These are phyloP conservation scores for Annulohypoxylon bovei DNA, from an alignment of 495 filamentous ascomycete genomes.

Conservation along the genomic window DNA sequence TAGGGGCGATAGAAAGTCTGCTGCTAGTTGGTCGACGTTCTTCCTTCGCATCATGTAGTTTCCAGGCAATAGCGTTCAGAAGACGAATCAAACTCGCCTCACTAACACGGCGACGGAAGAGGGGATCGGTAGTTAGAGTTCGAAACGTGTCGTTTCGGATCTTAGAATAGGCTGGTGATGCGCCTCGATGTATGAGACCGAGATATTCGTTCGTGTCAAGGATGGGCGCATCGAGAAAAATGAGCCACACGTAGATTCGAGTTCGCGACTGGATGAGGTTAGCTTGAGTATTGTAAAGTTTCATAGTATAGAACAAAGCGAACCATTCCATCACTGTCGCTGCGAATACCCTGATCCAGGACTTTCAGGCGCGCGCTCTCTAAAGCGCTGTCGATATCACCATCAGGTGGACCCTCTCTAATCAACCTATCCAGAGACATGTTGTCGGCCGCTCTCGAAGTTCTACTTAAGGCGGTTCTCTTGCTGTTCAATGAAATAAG, in stretches of 20 bases:
- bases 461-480: constrained; percentile 64
- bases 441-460: constrained; percentile 64
- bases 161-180: constrained; percentile 93
- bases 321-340: constrained; percentile 92
- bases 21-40: constrained; percentile 51
- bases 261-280: constrained; percentile 76
- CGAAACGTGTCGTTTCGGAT: constrained; percentile 98
- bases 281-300: constrained; percentile 1
- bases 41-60: constrained; percentile 78
- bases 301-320: constrained; percentile 18
- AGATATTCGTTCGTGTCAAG: constrained; percentile 88
- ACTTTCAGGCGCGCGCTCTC: constrained; percentile 80
- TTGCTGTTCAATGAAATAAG: constrained; percentile 50
- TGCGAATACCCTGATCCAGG: constrained; percentile 79
- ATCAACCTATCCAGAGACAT: constrained; percentile 73
- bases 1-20: constrained; percentile 49
- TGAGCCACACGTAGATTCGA: constrained; percentile 94
- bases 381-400: constrained; percentile 71
- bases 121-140: constrained; percentile 91
- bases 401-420: constrained; percentile 76
- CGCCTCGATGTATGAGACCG: constrained; percentile 87
- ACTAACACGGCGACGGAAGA: constrained; percentile 93
- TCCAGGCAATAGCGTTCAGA: constrained; percentile 97
- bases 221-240: constrained; percentile 85
- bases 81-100: constrained; percentile 95